phyloP scores from a whole-genome alignment of 2,329 filamentous ascomycete species.

The Fusarium euwallaceae region DNA sequence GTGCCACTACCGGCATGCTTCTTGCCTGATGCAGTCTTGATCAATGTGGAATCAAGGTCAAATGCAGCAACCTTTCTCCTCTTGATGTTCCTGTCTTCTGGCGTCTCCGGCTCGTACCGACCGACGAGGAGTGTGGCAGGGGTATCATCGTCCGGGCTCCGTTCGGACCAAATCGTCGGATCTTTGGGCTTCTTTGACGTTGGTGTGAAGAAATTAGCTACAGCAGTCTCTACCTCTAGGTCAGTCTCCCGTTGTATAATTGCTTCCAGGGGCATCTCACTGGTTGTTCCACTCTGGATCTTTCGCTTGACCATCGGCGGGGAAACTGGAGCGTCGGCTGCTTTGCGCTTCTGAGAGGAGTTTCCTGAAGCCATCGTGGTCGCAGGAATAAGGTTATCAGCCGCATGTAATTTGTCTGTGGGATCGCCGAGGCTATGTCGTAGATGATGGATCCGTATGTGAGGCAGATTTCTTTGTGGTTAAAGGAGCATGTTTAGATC shows the following conservation, averaged over 20 bases:
- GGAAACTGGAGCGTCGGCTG: constrained; percentile 60
- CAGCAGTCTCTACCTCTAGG: constrained; percentile 68
- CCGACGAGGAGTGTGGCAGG: constrained; percentile 78
- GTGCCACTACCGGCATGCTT: constrained; percentile 76
- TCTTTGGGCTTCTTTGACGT: constrained; percentile 86
- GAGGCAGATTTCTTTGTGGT: constrained; percentile 11
- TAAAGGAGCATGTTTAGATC: constrained; percentile 9
- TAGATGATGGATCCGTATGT: constrained; percentile 1
- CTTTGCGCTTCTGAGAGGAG: constrained; percentile 52
- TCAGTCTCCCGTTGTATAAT: constrained; percentile 28
- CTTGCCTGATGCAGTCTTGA: constrained; percentile 84
- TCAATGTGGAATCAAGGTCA: constrained; percentile 88
- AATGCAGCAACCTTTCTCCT: constrained; percentile 77
- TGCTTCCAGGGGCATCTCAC: constrained; percentile 49
- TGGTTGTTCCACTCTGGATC: constrained; percentile 64
- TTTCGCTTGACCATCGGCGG: constrained; percentile 68
- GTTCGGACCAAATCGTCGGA: constrained; percentile 77
- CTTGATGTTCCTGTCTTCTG: constrained; percentile 50
- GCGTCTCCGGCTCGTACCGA: constrained; percentile 69
- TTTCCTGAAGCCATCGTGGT: constrained; percentile 45
- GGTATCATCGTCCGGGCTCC: constrained; percentile 64
- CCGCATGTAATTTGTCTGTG: constrained; percentile 28
- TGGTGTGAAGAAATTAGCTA: constrained; percentile 91
- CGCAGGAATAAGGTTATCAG: neutral
- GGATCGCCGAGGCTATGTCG: neutral